Conservation (phyloP, 345 rosid species). For the Geranium brycei region DNA sequence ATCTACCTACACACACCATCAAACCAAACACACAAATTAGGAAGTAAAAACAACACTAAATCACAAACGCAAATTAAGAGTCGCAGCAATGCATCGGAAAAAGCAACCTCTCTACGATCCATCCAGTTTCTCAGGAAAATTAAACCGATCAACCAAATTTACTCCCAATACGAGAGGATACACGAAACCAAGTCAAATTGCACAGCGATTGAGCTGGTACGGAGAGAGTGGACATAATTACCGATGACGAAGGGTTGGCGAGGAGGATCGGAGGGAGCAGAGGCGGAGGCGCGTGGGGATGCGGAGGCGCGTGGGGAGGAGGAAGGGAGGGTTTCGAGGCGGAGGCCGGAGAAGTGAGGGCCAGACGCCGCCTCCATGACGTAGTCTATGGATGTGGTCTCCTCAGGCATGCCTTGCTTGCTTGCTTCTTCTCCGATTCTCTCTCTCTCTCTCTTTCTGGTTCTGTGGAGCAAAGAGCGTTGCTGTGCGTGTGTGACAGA, state of each 20-base stretch:
- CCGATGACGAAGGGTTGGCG: conserved; percentile 83
- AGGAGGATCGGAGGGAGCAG: conserved; percentile 27
- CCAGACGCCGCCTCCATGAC: conserved; percentile 98
- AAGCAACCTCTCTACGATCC: neutral
- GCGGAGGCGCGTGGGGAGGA: conserved; percentile 32
- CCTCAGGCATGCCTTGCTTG: conserved; percentile 33
- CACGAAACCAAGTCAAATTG: no score
- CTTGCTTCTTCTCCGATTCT: neutral
- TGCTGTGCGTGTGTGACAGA: no score
- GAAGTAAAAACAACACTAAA: no score
- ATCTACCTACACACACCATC: no score
- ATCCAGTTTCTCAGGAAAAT: no score
- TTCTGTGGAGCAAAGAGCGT: no score
- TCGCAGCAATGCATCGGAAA: neutral
- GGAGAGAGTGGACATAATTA: conserved; percentile 10
- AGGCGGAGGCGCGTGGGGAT: conserved; percentile 24
- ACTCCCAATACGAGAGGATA: no score
- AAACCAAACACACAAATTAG: neutral
- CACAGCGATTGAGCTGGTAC: neutral
- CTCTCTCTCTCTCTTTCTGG: neutral
- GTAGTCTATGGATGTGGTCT: conserved; percentile 47
- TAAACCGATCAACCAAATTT: no score
- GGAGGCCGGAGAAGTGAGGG: conserved; percentile 98
- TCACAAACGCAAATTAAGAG: neutral
- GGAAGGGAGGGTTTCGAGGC: conserved; percentile 53